Evolutionary conservation across 345 rosid species (phyloP).

Genomic region (Durio zibethinus): DNA sequence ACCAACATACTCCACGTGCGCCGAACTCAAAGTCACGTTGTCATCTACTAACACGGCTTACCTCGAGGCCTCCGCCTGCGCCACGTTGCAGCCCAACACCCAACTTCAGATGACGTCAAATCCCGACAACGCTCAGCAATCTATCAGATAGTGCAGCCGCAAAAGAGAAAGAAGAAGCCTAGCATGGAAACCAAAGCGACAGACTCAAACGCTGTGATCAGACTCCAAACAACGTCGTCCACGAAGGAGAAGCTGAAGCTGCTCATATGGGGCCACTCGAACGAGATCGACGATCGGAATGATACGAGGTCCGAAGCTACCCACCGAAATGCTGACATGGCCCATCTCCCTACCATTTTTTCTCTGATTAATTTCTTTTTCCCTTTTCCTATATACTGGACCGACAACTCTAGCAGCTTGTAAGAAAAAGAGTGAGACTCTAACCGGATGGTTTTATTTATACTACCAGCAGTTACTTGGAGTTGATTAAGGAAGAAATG

Average conservation of each 20-base stretch:
- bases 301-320: neutral
- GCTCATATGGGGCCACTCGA: conserved; percentile 34
- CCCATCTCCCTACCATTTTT: conserved; percentile 37
- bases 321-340: conserved; percentile 33
- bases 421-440: neutral
- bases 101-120: neutral
- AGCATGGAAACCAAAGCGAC: conserved; percentile 87
- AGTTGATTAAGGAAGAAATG: neutral
- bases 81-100: neutral
- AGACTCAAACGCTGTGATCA: conserved; percentile 75
- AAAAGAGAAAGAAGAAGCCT: conserved; percentile 82
- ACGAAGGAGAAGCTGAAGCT: conserved; percentile 36
- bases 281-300: neutral
- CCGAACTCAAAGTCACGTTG: neutral
- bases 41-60: neutral
- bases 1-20: neutral
- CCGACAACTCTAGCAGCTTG: neutral
- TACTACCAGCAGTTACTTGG: neutral
- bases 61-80: neutral
- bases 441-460: neutral
- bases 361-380: neutral
- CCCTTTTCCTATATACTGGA: neutral
- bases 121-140: neutral
- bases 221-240: conserved; percentile 68
- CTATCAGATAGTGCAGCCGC: conserved; percentile 67